These are phyloP conservation scores for Lactuca saligna DNA, from an alignment of 129 eudicot species.

Conservation along the genomic window DNA sequence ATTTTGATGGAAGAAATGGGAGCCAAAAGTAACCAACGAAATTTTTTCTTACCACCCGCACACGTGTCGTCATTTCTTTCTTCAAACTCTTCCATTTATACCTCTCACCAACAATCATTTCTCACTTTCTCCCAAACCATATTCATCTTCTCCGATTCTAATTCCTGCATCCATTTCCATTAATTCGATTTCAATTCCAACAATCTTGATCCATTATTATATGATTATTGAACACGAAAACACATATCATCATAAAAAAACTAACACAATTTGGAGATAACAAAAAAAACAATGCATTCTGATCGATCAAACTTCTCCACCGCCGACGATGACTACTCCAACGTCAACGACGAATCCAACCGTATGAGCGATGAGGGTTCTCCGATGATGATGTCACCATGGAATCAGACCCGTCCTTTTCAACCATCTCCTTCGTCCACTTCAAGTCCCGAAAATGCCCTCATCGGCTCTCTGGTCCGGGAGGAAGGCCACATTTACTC, in stretches of 20 bases:
- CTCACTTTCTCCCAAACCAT: conserved; percentile 24
- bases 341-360: conserved; percentile 53
- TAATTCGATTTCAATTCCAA: background rate
- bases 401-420: conserved; percentile 54
- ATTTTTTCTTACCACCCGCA: conserved; percentile 13
- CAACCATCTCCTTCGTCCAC: conserved; percentile 46
- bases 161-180: background rate
- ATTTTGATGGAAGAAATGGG: conserved; percentile 6
- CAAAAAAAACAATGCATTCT: conserved; percentile 25
- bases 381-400: conserved; percentile 89
- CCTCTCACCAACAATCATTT: conserved; percentile 33
- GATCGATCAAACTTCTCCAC: conserved; percentile 35
- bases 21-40: conserved; percentile 24
- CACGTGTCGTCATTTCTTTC: conserved; percentile 30
- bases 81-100: conserved; percentile 15
- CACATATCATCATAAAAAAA: background rate
- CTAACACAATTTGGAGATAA: background rate
- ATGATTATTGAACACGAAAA: background rate
- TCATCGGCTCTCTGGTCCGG: conserved; percentile 44
- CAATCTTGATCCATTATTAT: background rate
- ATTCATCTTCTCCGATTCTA: conserved; percentile 1
- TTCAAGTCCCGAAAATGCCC: conserved; percentile 19
- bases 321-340: conserved; percentile 26
- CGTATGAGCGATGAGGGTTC: conserved; percentile 77
- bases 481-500: conserved; percentile 58